Percentiles rank a stretch among this genome's conserved stretches.
Evolutionary conservation across 1,284 basidiomycete genomes (phyloP).

Genomic region (Ganoderma lucidum): DNA sequence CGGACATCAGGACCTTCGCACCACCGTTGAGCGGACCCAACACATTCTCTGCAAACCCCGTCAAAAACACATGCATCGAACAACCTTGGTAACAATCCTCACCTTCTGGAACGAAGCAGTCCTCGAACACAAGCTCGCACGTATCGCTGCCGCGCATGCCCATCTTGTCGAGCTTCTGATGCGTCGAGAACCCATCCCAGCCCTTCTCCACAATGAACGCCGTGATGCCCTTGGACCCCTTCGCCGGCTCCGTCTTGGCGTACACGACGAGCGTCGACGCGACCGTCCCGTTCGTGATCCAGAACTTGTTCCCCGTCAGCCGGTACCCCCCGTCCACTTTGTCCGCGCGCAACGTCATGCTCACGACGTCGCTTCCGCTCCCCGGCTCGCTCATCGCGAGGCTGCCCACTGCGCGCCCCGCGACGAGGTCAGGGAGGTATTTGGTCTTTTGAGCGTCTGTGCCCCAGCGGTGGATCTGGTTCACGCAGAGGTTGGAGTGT

Average conservation of each 20-base stretch:
- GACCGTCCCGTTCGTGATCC: constrained; percentile 96
- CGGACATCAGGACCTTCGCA: constrained; percentile 92
- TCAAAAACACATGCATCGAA: background rate
- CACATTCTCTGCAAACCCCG: constrained; percentile 74
- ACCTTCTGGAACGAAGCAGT: constrained; percentile 89
- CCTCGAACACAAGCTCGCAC: constrained; percentile 92
- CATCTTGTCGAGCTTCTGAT: constrained; percentile 93
- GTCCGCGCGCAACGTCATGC: constrained; percentile 86
- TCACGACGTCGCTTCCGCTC: constrained; percentile 92
- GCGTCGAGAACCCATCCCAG: constrained; percentile 87
- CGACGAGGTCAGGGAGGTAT: constrained; percentile 87
- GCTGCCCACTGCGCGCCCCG: constrained; percentile 87
- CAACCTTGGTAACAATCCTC: constrained; percentile 27
- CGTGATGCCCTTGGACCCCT: constrained; percentile 89
- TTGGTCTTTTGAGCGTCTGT: constrained; percentile 87
- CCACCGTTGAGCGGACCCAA: constrained; percentile 85
- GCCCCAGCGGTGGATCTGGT: constrained; percentile 91
- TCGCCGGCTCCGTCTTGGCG: constrained; percentile 86
- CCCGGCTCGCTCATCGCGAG: constrained; percentile 95
- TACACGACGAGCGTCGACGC: constrained; percentile 94
- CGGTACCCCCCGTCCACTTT: constrained; percentile 80
- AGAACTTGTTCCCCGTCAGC: constrained; percentile 93
- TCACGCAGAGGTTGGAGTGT: constrained; percentile 91
- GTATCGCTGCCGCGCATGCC: constrained; percentile 97
- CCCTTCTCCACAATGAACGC: constrained; percentile 90